Conservation (phyloP, 106 monocot species). For the Allium fistulosum region DNA sequence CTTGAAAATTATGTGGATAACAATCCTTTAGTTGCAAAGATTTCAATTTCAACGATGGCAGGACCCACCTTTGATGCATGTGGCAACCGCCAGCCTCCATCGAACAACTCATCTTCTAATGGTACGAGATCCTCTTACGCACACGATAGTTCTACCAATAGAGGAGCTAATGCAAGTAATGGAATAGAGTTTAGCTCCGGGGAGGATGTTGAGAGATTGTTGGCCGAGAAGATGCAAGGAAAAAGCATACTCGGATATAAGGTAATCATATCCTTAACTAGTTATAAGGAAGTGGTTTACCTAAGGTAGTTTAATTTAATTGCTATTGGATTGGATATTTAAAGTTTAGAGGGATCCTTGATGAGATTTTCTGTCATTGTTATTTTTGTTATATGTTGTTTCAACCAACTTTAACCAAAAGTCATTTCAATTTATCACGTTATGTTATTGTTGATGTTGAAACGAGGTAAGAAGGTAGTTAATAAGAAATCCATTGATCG, state of each 20-base stretch:
- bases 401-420: too few species aligned
- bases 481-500: too few species aligned
- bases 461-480: too few species aligned
- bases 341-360: too few species aligned
- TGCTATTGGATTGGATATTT: too few species aligned
- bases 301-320: too few species aligned
- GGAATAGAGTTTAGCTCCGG: conserved; percentile 45
- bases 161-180: conserved; percentile 6
- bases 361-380: too few species aligned
- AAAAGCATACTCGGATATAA: conserved; percentile 66
- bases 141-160: not conserved
- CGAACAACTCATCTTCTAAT: not conserved
- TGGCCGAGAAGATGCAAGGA: conserved; percentile 70
- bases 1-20: conserved; percentile 6
- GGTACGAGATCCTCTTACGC: not conserved
- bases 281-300: too few species aligned
- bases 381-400: too few species aligned
- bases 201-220: conserved; percentile 64
- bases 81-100: conserved; percentile 25
- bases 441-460: too few species aligned
- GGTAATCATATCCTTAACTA: conserved; percentile 11
- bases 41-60: conserved; percentile 29
- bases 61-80: conserved; percentile 1
- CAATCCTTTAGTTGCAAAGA: conserved; percentile 27
- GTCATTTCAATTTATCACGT: too few species aligned